Evolutionary conservation across 202 grass and related monocot genomes (phyloP).

Genomic region (Miscanthus sacchariflorus): DNA sequence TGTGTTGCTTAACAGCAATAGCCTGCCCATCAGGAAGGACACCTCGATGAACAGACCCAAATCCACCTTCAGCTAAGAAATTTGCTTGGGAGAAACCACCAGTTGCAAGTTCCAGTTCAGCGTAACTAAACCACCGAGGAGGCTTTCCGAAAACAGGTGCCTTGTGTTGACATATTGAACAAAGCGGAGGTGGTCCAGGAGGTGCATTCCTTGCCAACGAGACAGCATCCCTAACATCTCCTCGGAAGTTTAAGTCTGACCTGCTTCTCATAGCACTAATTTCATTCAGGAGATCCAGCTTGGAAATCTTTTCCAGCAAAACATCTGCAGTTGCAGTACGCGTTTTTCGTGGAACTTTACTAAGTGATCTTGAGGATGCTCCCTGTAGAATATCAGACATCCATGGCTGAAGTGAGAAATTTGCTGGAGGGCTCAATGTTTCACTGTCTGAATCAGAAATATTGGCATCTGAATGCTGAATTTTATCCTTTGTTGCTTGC

Average conservation of each 20-base stretch:
- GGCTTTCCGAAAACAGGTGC: conserved; percentile 97
- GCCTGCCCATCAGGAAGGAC: conserved; percentile 96
- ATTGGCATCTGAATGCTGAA: conserved; percentile 60
- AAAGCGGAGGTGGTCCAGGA: conserved; percentile 90
- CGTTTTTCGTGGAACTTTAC: conserved; percentile 56
- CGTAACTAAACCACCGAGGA: conserved; percentile 95
- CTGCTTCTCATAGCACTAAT: conserved; percentile 69
- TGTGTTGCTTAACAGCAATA: conserved; percentile 99
- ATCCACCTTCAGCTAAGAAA: conserved; percentile 98
- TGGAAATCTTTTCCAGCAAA: conserved; percentile 75
- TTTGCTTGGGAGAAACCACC: conserved; percentile 94
- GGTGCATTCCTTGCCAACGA: conserved; percentile 77
- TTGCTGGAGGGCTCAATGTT: conserved; percentile 64
- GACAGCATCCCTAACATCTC: conserved; percentile 95
- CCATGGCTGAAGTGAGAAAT: conserved; percentile 85
- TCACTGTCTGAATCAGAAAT: conserved; percentile 92
- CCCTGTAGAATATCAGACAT: conserved; percentile 74
- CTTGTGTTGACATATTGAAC: conserved; percentile 98
- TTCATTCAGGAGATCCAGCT: conserved; percentile 74
- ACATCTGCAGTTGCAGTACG: conserved; percentile 65
- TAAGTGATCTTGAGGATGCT: conserved; percentile 53
- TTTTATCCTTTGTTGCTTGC: conserved; percentile 56
- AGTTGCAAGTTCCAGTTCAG: conserved; percentile 97
- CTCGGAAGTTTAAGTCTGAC: conserved; percentile 87
- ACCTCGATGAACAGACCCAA: conserved; percentile 95